These are phyloP conservation scores for Pascua guehoae DNA, from an alignment of 1,284 basidiomycete genomes.

Conservation along the genomic window DNA sequence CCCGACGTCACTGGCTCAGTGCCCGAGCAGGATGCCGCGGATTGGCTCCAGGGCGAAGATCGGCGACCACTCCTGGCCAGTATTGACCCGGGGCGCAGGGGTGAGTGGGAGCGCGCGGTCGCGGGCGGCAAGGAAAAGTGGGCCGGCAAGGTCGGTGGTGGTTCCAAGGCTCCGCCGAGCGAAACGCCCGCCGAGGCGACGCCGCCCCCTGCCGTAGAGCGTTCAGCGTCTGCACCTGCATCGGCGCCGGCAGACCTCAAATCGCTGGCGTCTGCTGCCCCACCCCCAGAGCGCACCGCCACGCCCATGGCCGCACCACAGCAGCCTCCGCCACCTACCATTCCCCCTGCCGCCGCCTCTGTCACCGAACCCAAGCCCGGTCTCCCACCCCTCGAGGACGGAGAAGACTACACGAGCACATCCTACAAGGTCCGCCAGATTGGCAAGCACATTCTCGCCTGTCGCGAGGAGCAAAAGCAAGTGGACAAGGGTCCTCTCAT, in stretches of 20 bases:
- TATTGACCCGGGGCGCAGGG: constrained; percentile 34
- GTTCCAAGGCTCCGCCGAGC: neutral
- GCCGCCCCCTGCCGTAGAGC: no score
- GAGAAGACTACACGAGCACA: constrained; percentile 31
- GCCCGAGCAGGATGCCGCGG: constrained; percentile 39
- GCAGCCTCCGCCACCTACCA: neutral
- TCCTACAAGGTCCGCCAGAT: constrained; percentile 40
- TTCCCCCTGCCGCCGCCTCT: neutral
- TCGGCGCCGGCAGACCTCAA: neutral
- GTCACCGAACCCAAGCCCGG: neutral
- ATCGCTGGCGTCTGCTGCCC: neutral
- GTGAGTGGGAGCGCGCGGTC: constrained; percentile 26
- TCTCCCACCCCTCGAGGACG: constrained; percentile 18
- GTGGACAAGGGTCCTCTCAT: constrained; percentile 23
- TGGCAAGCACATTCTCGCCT: constrained; percentile 23
- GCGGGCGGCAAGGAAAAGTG: constrained; percentile 1
- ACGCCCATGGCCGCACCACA: neutral
- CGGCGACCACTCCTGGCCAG: constrained; percentile 27
- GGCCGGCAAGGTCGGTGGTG: neutral
- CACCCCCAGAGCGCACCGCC: neutral
- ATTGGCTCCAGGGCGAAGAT: constrained; percentile 45
- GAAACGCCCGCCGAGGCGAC: neutral
- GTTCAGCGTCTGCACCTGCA: no score
- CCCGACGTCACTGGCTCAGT: constrained; percentile 42
- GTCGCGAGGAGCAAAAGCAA: constrained; percentile 15